phyloP scores from a whole-genome alignment of 208 protist species.

The Crithidia thermophila region DNA sequence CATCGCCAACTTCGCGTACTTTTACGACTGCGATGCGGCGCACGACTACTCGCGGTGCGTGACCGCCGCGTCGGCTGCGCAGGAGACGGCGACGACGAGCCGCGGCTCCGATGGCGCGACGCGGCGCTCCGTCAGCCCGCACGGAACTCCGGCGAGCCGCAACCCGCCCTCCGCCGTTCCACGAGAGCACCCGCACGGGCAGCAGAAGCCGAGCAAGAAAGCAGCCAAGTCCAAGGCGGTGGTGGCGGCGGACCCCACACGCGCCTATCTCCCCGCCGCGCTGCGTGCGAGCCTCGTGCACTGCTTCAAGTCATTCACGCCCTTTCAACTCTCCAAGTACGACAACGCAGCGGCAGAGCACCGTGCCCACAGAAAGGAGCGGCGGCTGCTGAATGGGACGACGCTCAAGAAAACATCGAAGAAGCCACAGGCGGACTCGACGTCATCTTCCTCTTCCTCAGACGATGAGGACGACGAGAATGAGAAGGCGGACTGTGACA shows the following conservation, averaged over 20 bases:
- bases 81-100: not conserved
- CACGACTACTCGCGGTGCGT: constrained; percentile 17
- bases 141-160: not conserved
- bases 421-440: not conserved
- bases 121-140: not conserved
- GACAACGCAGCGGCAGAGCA: constrained; percentile 90
- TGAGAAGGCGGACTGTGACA: not conserved
- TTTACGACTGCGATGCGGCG: constrained; percentile 47
- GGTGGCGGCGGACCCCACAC: not conserved
- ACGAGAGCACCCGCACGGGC: not conserved
- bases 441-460: not conserved
- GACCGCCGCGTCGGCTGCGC: not conserved
- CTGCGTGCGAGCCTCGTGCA: constrained; percentile 84
- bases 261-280: constrained; percentile 61
- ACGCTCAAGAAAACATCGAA: not conserved
- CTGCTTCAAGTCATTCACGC: constrained; percentile 91
- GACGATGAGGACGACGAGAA: not conserved
- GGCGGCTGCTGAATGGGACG: not conserved
- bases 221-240: not conserved
- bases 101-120: not conserved
- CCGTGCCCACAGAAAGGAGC: constrained; percentile 18
- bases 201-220: not conserved
- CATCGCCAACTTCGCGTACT: constrained; percentile 86
- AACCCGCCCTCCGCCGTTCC: not conserved
- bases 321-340: constrained; percentile 95